phyloP scores from a whole-genome alignment of 176 grass and related monocot genomes.

The Canna indica region DNA sequence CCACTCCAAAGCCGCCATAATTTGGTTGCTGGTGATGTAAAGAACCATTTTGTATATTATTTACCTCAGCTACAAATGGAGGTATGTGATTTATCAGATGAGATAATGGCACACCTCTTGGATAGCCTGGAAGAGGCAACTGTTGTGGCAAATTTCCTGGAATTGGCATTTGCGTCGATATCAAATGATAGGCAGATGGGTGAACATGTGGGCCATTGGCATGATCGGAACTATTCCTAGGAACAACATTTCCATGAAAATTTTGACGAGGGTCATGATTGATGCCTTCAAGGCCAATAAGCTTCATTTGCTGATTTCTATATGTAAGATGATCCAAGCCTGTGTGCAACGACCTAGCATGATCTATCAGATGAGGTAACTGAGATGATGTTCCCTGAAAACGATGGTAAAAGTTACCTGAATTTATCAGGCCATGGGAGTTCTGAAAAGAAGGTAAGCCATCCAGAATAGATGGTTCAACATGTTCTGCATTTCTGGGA shows the following conservation, averaged over 20 bases:
- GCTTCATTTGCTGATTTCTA: background rate
- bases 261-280: no score
- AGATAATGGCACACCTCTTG: slow-evolving; percentile 56
- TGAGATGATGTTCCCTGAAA: slow-evolving; percentile 47
- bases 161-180: slow-evolving; percentile 49
- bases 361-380: slow-evolving; percentile 22
- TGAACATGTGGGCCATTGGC: no score
- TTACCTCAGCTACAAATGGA: slow-evolving; percentile 58
- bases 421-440: slow-evolving; percentile 25
- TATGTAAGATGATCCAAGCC: background rate
- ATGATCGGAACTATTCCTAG: no score
- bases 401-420: slow-evolving; percentile 48
- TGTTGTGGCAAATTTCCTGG: slow-evolving; percentile 49
- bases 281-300: background rate
- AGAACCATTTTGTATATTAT: slow-evolving; percentile 73
- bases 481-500: slow-evolving; percentile 37
- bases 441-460: slow-evolving; percentile 19
- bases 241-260: no score
- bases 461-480: slow-evolving; percentile 38
- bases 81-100: slow-evolving; percentile 52
- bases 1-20: no score
- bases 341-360: background rate
- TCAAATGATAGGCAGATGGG: no score
- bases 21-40: no score
- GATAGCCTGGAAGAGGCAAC: slow-evolving; percentile 31